phyloP scores from a whole-genome alignment of 805 yeast genomes.

The Myxozyma neglecta region DNA sequence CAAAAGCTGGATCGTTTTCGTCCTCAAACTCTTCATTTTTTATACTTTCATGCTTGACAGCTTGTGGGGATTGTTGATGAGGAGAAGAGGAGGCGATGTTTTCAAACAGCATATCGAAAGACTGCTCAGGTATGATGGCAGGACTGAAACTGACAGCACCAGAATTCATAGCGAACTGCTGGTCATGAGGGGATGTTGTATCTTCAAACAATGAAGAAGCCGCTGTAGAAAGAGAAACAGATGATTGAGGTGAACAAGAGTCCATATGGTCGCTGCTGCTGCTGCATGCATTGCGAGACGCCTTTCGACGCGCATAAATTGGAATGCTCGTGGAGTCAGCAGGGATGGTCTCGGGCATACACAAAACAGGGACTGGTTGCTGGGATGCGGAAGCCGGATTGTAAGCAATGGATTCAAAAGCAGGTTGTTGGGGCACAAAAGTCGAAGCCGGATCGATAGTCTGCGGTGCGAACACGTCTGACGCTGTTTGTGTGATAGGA shows the following conservation, averaged over 20 bases:
- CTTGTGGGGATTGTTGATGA: not conserved
- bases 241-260: conserved; percentile 11
- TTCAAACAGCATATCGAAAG: not conserved
- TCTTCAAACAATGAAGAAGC: conserved; percentile 5
- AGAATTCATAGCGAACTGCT: not conserved
- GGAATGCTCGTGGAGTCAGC: not conserved
- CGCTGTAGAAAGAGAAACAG: conserved; percentile 3
- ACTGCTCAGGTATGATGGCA: not conserved
- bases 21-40: not conserved
- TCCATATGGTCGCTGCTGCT: not conserved
- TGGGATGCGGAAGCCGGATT: not conserved
- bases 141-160: not conserved
- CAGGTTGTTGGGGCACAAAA: not conserved
- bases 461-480: not conserved
- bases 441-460: not conserved
- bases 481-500: not conserved
- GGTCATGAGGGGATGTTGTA: conserved; percentile 6
- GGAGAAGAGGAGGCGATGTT: not conserved
- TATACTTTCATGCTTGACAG: not conserved
- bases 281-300: not conserved
- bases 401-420: not conserved
- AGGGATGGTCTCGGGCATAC: not conserved
- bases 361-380: not conserved
- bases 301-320: conserved; percentile 5
- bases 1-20: not conserved